Evolutionary conservation across 139 green algal species (phyloP).

Genomic region (Pleodorina starrii): DNA sequence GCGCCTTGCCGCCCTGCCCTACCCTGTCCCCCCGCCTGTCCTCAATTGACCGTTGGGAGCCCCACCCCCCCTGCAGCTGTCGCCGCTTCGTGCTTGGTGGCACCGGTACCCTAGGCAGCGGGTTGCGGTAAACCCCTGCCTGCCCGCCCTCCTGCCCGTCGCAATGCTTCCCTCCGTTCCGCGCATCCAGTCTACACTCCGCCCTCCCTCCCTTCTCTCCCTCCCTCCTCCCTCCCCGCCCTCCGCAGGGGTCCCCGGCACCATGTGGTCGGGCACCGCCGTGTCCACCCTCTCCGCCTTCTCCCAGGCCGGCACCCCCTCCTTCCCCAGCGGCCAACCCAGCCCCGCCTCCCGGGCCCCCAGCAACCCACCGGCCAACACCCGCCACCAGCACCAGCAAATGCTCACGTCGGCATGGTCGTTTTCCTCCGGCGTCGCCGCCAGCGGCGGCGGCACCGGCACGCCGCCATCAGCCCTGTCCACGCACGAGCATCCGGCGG

Average conservation of each 20-base stretch:
- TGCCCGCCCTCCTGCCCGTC: too few relatives aligned
- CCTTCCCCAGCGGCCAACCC: not conserved
- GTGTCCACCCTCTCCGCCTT: slow-evolving; percentile 9
- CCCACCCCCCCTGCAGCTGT: too few relatives aligned
- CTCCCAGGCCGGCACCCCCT: not conserved
- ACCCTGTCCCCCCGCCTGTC: too few relatives aligned
- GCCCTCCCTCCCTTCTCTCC: not conserved
- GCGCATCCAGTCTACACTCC: too few relatives aligned
- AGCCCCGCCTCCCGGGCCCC: not conserved
- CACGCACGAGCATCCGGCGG: not conserved
- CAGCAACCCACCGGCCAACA: not conserved
- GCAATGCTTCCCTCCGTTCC: too few relatives aligned
- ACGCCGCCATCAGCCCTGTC: not conserved
- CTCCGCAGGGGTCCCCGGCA: not conserved
- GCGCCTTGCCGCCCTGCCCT: too few relatives aligned
- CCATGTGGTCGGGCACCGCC: slow-evolving; percentile 30
- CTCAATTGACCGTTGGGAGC: too few relatives aligned
- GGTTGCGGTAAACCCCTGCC: too few relatives aligned
- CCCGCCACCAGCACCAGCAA: not conserved
- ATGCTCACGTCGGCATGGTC: not conserved
- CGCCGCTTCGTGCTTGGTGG: too few relatives aligned
- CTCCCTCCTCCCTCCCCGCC: not conserved
- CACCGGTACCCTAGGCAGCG: too few relatives aligned
- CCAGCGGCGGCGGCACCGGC: not conserved
- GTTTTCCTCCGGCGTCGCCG: not conserved